Evolutionary conservation across 2,329 filamentous ascomycete genomes (phyloP).

Genomic region (Talaromyces sp.): DNA sequence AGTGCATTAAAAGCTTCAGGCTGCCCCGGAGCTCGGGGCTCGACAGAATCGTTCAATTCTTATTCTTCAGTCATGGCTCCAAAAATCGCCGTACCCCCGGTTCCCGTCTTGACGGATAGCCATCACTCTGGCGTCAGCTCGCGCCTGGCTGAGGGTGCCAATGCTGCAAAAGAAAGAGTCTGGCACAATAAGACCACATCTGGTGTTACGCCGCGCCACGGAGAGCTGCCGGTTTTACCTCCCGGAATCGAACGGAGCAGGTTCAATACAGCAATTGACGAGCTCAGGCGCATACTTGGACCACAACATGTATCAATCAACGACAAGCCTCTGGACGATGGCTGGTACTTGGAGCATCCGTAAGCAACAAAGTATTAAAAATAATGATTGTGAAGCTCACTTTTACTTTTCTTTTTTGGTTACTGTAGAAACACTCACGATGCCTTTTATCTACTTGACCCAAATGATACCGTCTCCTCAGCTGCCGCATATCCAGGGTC

Average conservation of each 20-base stretch:
- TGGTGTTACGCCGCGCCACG: slow-evolving; percentile 1
- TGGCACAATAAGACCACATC: slow-evolving; percentile 16
- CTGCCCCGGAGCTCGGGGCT: neutral
- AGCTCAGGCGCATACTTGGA: slow-evolving; percentile 14
- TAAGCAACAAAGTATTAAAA: slow-evolving; percentile 13
- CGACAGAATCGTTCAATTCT: neutral
- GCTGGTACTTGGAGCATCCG: slow-evolving; percentile 34
- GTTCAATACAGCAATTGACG: slow-evolving; percentile 16
- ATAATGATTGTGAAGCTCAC: neutral
- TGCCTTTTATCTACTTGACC: slow-evolving; percentile 38
- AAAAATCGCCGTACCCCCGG: neutral
- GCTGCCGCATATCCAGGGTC: slow-evolving; percentile 41
- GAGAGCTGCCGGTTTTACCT: slow-evolving; percentile 14
- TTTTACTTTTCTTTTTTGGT: neutral
- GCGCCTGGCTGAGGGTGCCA: slow-evolving; percentile 14
- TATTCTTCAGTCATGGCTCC: neutral
- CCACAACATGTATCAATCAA: slow-evolving; percentile 17
- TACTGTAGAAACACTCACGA: slow-evolving; percentile 36
- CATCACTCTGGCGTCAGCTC: slow-evolving; percentile 4
- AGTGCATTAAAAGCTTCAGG: neutral
- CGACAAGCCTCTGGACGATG: slow-evolving; percentile 22
- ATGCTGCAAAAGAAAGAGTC: slow-evolving; percentile 14
- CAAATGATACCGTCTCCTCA: slow-evolving; percentile 40
- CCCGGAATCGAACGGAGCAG: slow-evolving; percentile 12
- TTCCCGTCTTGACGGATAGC: neutral